Conservation (phyloP, 2,329 filamentous ascomycete species). For the Fusarium subglutinans region DNA sequence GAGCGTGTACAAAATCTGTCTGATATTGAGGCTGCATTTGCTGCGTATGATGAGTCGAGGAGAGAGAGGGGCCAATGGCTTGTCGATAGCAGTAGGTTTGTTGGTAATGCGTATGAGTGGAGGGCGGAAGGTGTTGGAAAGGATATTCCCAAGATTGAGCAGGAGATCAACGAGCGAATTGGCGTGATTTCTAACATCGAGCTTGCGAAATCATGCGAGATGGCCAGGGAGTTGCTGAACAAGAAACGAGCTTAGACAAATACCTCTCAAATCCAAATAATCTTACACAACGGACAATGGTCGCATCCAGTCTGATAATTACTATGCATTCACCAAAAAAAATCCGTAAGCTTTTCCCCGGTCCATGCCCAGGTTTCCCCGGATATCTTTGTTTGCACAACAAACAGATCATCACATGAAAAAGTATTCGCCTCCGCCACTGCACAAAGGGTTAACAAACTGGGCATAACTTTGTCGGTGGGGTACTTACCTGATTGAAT, state of each 20-base stretch:
- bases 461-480: too few relatives aligned
- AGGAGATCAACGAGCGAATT: slow-evolving; percentile 31
- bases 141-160: slow-evolving; percentile 24
- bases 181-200: slow-evolving; percentile 20
- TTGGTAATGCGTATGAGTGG: slow-evolving; percentile 55
- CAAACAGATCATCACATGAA: too few relatives aligned
- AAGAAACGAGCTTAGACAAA: background rate
- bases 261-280: background rate
- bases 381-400: too few relatives aligned
- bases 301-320: background rate
- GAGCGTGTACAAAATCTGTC: slow-evolving; percentile 44
- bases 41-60: slow-evolving; percentile 61
- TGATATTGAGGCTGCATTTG: slow-evolving; percentile 40
- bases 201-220: slow-evolving; percentile 2
- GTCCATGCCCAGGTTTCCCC: too few relatives aligned
- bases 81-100: slow-evolving; percentile 59
- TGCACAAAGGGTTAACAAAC: too few relatives aligned
- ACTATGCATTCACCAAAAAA: background rate
- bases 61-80: slow-evolving; percentile 59
- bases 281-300: too few relatives aligned
- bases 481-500: too few relatives aligned
- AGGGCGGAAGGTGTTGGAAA: slow-evolving; percentile 43
- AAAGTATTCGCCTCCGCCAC: too few relatives aligned
- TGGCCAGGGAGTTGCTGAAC: background rate
- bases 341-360: too few relatives aligned